phyloP scores from a whole-genome alignment of 208 protist species.

The Wallacemonas collosoma region DNA sequence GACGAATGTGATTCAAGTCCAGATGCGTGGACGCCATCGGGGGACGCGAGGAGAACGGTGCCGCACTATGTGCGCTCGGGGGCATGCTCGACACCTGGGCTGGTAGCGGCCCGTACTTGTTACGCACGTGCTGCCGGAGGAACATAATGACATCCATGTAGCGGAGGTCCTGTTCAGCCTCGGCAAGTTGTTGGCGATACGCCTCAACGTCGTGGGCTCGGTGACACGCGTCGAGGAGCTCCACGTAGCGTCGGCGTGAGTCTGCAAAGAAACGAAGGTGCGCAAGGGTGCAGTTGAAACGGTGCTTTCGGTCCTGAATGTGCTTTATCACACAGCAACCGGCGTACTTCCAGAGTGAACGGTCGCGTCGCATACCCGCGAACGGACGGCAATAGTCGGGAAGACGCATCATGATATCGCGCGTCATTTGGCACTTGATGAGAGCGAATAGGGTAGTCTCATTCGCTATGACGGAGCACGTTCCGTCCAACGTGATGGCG shows the following conservation, averaged over 20 bases:
- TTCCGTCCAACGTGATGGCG: conserved; percentile 38
- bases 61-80: no score
- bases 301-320: conserved; percentile 51
- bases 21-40: conserved; percentile 48
- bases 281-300: conserved; percentile 80
- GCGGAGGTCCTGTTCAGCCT: conserved; percentile 67
- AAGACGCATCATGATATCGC: conserved; percentile 38
- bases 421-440: conserved; percentile 51
- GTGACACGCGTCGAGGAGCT: conserved; percentile 71
- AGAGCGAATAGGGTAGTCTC: conserved; percentile 49
- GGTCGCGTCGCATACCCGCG: conserved; percentile 31
- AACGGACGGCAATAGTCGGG: conserved; percentile 66
- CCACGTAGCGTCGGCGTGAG: conserved; percentile 65
- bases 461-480: conserved; percentile 35
- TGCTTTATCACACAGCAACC: conserved; percentile 48
- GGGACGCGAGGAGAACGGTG: neutral
- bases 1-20: conserved; percentile 36
- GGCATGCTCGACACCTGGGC: no score
- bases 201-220: conserved; percentile 40
- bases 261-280: conserved; percentile 70
- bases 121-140: conserved; percentile 51
- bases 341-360: conserved; percentile 66
- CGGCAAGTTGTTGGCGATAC: conserved; percentile 50
- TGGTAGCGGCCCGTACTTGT: conserved; percentile 30
- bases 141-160: conserved; percentile 78